Base-by-base conservation (phyloP, 805 yeast species). In the Komagataella pastoris region DNA sequence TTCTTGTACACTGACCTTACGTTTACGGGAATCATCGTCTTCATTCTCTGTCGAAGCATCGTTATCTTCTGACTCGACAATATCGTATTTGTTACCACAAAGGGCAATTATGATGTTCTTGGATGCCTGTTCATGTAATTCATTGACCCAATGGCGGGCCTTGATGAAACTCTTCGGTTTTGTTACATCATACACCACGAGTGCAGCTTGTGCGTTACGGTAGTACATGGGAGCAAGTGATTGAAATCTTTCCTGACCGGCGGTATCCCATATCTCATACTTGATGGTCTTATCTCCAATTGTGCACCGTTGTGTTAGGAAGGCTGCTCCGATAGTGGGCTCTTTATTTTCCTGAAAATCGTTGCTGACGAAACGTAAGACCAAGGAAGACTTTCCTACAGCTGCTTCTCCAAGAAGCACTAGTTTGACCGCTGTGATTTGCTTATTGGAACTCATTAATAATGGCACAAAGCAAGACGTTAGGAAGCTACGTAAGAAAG, bases 61-160 rank as follows among this genome's bases (percentile, higher is more conserved):
- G 50, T 24, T 59, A 21, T 56, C 64, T 23, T 61, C 66, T 49
- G 62, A 72, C 52, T 80, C 82, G 12, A 83, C 78, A 55, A 91
- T 71, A 67, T 91, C 99, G 54, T 80, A 77, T 70, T 91, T 91
- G 72, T 90, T 91, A 44, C 97, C 99, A 24, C 90, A 96, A 44
- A 91, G 74, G 3, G 98, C 98, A 65, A 91, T 89, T 53, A 88
- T 80, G 50, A 91, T 91, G 56, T 85, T 90, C 56, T 87, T 86
- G n/a, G 86, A 76, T 17, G 97, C 97, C 68, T 90, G 98, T 58
- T 90, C 96, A 63, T 88, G 95, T 58, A 91, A 76, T 65, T 91
- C 98, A 62, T 86, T 86, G 52, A 91, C 96, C 99, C 99, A 91
- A 69, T 91, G 97, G 60, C 97, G 85, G 6, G 98, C 98, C 67